Evolutionary conservation across 306 rosid genomes (phyloP), one percentile per base, ranked within the genome.

Genomic region (Alnus rubra): DNA sequence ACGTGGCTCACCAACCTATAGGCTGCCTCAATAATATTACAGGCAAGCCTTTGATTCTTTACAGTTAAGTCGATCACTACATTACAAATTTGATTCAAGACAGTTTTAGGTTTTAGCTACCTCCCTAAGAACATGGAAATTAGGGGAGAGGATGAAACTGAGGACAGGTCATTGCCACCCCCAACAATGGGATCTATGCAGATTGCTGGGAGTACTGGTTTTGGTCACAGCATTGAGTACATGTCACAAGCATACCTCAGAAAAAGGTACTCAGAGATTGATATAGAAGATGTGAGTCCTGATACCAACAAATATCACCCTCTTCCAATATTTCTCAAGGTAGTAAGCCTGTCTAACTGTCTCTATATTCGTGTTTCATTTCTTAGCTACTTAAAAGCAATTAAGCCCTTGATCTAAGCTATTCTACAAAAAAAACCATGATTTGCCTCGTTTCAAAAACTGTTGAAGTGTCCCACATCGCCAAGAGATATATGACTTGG

Each of bases 241-340:
- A 88, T 89, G 88, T 82, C 97, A 54, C 89, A 84, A 42, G 71
- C 97, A 7, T 88, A 83, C 78, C 82, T 87, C 35, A 67, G 54
- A 50, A 91, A 87, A 73, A 89, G 84, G 69, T 87, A 71, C 86
- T 86, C 97, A 30, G 93, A 94, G 78, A 84, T 94, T 78, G 91
- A 88, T 55, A 86, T 94, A 39, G 72, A 80, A 76, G 83, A 79
- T 79, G 88, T 87, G 23, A 86, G 65, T 51, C 65, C 78, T 53
- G 72, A 56, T 64, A 28, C 83, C 56, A 88, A 62, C 75, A 88
- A 72, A 53, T 87, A 77, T 80, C 50, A 70, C n/a, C 97, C 98
- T 75, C 93, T 94, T 47, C 97, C 98, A 4, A 89, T 94, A 45
- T 91, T 82, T 82, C 97, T 94, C 68, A 92, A 94, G 97, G 98